These are phyloP conservation scores for Tremellales sp. DNA, from an alignment of 1,284 basidiomycete species.

Conservation along the genomic window DNA sequence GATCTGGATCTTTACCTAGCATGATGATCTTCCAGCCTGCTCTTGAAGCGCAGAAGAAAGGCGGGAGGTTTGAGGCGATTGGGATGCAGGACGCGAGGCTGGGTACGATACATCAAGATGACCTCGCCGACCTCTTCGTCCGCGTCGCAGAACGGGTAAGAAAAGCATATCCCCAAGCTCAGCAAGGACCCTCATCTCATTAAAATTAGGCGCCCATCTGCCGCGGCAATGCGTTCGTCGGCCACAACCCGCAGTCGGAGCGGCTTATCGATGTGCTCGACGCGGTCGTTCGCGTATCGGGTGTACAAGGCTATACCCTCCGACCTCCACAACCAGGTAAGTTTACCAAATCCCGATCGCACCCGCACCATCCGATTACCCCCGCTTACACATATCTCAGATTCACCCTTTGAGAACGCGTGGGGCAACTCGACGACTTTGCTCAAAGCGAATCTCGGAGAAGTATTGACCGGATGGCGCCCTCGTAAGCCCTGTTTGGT, in stretches of 20 bases:
- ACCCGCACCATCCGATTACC: slow-evolving; percentile 17
- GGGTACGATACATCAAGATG: slow-evolving; percentile 54
- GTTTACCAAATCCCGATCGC: background rate
- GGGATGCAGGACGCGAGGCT: slow-evolving; percentile 51
- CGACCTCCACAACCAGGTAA: slow-evolving; percentile 16
- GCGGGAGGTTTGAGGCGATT: slow-evolving; percentile 43
- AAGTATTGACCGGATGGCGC: slow-evolving; percentile 53
- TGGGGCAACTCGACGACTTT: slow-evolving; percentile 13
- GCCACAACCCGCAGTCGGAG: slow-evolving; percentile 52
- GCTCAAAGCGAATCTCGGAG: slow-evolving; percentile 52
- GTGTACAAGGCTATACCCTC: slow-evolving; percentile 31
- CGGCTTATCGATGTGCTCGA: slow-evolving; percentile 52
- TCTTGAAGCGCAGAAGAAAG: slow-evolving; percentile 42
- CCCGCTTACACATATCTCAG: background rate
- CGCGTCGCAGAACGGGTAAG: slow-evolving; percentile 50
- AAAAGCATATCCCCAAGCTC: background rate
- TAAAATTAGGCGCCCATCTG: slow-evolving; percentile 38
- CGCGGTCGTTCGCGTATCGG: slow-evolving; percentile 51
- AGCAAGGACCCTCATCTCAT: too few relatives aligned
- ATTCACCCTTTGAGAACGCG: slow-evolving; percentile 42
- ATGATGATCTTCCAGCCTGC: slow-evolving; percentile 46
- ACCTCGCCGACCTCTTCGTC: slow-evolving; percentile 55
- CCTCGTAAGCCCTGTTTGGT: slow-evolving; percentile 52
- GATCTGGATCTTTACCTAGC: slow-evolving; percentile 50
- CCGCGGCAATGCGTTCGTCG: slow-evolving; percentile 53